Evolutionary conservation across 305 asterid genomes (phyloP), one percentile per base, ranked within the genome.

Genomic region (Fraxinus floribunda): DNA sequence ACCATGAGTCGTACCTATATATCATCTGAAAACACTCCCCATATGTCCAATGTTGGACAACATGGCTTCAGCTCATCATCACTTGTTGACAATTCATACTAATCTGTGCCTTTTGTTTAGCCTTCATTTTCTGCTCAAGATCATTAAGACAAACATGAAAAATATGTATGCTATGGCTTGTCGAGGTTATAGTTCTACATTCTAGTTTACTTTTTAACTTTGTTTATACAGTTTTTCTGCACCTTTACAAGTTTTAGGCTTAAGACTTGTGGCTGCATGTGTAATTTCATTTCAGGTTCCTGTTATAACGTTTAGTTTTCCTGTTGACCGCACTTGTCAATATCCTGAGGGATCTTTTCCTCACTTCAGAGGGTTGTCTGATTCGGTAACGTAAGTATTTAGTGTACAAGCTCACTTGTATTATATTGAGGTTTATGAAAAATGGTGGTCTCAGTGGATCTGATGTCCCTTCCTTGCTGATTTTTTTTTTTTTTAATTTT

Each of bases 331-430:
- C 75, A 91, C 92, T 81, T 92, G 98, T 89, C 92, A 93, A 81
- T 96, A 96, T 86, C 86, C 87, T 78, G 93, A 92, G 89, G 98
- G 98, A 49, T 92, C 88, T 85, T 96, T 96, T 79, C 99, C 99
- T 18, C 91, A 96, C 88, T 94, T 96, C 91, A 94, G 88, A 89
- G 98, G 99, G 82, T 86, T 96, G 89, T 86, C 88, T 78, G 99
- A 96, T 91, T 90, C 98, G 16, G 94, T 94, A 85, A 93, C 89
- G 99, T 96, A 91, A 89, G 99, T 91, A 55, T 73, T 64, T 64
- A 60, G 46, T 71, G 26, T 30, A 13, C 52, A 30, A 52, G 78
- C 75, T 79, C 78, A 77, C 76, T 82, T 22, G 35, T 34, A 70
- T 71, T 78, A 34, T 68, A 77, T 74, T 16, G 64, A 52, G 64